Evolutionary conservation across 257 asterid genomes (phyloP).

Genomic region (Catharanthus roseus): DNA sequence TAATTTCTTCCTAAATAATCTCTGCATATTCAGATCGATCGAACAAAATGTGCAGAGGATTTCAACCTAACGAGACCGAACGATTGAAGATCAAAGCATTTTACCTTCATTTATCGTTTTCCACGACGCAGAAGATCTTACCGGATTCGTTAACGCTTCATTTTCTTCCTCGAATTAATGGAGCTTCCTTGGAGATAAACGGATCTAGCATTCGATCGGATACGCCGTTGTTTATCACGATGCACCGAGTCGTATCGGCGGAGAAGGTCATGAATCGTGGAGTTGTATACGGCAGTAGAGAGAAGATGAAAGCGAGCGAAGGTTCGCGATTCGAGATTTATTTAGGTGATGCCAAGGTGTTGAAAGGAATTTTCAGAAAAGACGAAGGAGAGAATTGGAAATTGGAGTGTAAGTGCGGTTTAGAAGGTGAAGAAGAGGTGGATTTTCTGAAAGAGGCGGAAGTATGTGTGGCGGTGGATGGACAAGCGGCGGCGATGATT

Average conservation of each 20-base stretch:
- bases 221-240: slow-evolving; percentile 54
- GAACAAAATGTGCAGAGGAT: slow-evolving; percentile 57
- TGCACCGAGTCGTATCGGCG: slow-evolving; percentile 43
- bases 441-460: slow-evolving; percentile 37
- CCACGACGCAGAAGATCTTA: slow-evolving; percentile 10
- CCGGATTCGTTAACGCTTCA: too few relatives aligned
- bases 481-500: slow-evolving; percentile 21
- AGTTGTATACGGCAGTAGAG: slow-evolving; percentile 44
- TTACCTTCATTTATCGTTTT: slow-evolving; percentile 33
- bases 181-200: slow-evolving; percentile 38
- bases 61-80: slow-evolving; percentile 37
- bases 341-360: slow-evolving; percentile 36
- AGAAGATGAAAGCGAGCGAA: slow-evolving; percentile 43
- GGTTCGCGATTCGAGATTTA: slow-evolving; percentile 62
- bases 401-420: slow-evolving; percentile 43
- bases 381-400: slow-evolving; percentile 49
- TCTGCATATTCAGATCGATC: too few relatives aligned
- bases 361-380: slow-evolving; percentile 58
- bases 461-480: slow-evolving; percentile 56
- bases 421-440: slow-evolving; percentile 24
- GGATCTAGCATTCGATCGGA: slow-evolving; percentile 55
- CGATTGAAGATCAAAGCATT: slow-evolving; percentile 52
- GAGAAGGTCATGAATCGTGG: slow-evolving; percentile 2
- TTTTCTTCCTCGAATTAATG: too few relatives aligned
- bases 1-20: neutral